These are phyloP conservation scores for Ceratocystis ficicola DNA, from an alignment of 2,329 filamentous ascomycete species.

Conservation along the genomic window DNA sequence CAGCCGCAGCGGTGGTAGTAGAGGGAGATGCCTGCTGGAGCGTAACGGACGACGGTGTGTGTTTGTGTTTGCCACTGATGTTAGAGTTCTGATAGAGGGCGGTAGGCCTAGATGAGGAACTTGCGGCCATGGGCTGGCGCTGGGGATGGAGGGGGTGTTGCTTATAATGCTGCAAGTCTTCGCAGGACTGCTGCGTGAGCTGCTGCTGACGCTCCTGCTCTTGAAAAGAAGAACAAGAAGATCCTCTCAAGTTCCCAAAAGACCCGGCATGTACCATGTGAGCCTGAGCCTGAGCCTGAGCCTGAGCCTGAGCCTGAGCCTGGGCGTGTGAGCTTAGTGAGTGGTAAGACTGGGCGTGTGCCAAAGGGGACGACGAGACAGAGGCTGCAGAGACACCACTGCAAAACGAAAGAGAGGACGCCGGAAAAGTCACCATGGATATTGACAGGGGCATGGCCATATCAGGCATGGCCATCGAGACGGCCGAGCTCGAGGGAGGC, in stretches of 20 bases:
- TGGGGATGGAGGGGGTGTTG: not conserved
- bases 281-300: not conserved
- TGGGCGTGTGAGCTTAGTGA: too few species aligned
- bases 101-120: not conserved
- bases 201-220: not conserved
- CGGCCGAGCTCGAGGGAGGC: not conserved
- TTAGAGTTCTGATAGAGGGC: not conserved
- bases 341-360: not conserved
- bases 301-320: too few species aligned
- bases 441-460: not conserved
- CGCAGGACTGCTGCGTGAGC: not conserved
- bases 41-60: not conserved
- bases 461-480: not conserved
- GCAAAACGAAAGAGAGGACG: not conserved
- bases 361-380: not conserved
- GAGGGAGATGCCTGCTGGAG: not conserved
- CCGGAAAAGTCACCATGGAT: not conserved
- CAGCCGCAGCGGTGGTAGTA: not conserved
- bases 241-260: constrained; percentile 2
- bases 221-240: not conserved
- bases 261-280: not conserved
- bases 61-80: not conserved
- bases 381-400: not conserved
- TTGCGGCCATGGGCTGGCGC: not conserved
- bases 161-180: not conserved